Evolutionary conservation across 2,329 filamentous ascomycete species (phyloP), one percentile per base, ranked within the genome.

Genomic region (Claviceps sp.): DNA sequence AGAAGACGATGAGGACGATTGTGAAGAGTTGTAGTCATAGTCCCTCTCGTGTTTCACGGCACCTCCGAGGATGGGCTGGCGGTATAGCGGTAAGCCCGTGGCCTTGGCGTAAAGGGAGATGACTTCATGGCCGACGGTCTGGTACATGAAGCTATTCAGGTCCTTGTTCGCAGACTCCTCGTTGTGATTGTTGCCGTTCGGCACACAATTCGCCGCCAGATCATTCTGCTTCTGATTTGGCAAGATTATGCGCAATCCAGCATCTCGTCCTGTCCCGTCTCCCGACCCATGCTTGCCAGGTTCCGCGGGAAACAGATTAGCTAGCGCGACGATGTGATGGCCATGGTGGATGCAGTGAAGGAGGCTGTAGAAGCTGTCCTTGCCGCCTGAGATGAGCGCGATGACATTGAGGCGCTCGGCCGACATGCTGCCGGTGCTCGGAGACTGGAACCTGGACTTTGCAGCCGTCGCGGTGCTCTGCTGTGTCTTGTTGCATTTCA

Each of bases 131-230:
- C 93, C 93, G 54, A 96, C 87, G 3, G 93, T 98, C 73, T 98
- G 93, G 73, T 97, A 98, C 93, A 98, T 98, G 81, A 93, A 97
- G 71, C 90, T 96, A 68, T 98, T 89, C 60, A 95, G 76, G 66
- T 97, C 71, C 47, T 62, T 65, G 47, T 72, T 64, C n/a, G n/a
- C 16, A 3, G 4, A 26, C 34, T 47, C 18, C n/a, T 49, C 22
- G 20, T 24, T 24, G 20, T 24, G 1, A 24, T 18, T n/a, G 22
- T 26, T n/a, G 42, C 41, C 16, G 22, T 5, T 24, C 7, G 24
- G 30, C 13, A 47, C 18, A 7, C 9, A 6, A 16, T 13, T 11
- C 8, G 26, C 14, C 16, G 47, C 1, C 8, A 40, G 24, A 13
- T 34, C 13, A 9, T 5, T 18, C 14, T 20, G 54, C 54, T 57